Percentiles rank a stretch among this genome's conserved stretches.
Conservation (phyloP, 2,329 filamentous ascomycete genomes). For the Huntiella abstrusa region DNA sequence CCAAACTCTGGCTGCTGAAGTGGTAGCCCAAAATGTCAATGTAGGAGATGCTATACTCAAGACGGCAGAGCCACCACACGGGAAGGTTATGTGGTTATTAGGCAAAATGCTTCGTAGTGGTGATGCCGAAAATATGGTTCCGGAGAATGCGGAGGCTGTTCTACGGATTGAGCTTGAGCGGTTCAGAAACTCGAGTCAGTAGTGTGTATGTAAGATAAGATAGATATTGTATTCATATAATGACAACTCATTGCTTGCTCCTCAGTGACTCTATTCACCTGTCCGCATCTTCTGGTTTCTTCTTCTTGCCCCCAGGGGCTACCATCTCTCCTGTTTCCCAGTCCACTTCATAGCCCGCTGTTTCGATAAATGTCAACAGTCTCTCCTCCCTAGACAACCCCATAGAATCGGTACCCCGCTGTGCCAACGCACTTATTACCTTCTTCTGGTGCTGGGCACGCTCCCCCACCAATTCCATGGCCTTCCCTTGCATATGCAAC, state of each 20-base stretch:
- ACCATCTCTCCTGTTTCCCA: conserved; percentile 23
- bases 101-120: conserved; percentile 39
- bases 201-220: neutral
- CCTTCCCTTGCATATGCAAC: conserved; percentile 44
- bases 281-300: conserved; percentile 13
- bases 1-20: conserved; percentile 24
- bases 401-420: conserved; percentile 23
- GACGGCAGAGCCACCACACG: conserved; percentile 31
- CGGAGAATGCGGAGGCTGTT: conserved; percentile 28
- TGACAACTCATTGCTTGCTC: neutral
- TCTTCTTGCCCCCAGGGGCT: conserved; percentile 20
- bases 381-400: conserved; percentile 12
- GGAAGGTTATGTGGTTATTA: conserved; percentile 42
- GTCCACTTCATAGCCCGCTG: conserved; percentile 45
- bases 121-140: conserved; percentile 35
- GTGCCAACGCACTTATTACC: conserved; percentile 30
- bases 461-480: conserved; percentile 43
- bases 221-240: too few relatives aligned
- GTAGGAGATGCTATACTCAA: conserved; percentile 23
- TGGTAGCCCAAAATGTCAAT: conserved; percentile 25
- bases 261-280: neutral
- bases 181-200: neutral
- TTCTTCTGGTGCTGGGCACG: conserved; percentile 46
- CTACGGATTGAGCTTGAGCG: conserved; percentile 18
- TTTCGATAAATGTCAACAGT: conserved; percentile 12